A percentile compares a stretch with the other conserved stretches of the same genome.
These are phyloP conservation scores for Stemphylium beticola DNA, from an alignment of 2,329 filamentous ascomycete species.

Conservation along the genomic window DNA sequence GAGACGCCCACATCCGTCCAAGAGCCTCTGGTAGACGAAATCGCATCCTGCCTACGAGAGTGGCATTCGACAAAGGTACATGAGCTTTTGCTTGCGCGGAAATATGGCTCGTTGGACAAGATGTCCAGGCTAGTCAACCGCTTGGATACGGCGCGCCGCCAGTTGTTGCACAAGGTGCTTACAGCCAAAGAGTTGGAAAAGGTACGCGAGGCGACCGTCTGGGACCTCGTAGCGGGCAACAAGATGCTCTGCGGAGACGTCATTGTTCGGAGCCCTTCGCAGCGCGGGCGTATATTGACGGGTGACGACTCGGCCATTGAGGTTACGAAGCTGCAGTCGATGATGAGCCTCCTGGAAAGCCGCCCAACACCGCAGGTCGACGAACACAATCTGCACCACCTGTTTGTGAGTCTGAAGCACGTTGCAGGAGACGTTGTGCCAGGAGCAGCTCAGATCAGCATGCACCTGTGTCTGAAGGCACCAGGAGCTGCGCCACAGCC, in stretches of 20 bases:
- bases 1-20: conserved; percentile 88
- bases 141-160: conserved; percentile 84
- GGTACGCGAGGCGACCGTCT: conserved; percentile 87
- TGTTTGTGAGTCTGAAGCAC: conserved; percentile 82
- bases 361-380: conserved; percentile 73
- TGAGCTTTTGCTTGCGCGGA: conserved; percentile 80
- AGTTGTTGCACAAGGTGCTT: conserved; percentile 92
- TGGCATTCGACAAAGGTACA: conserved; percentile 99
- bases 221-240: conserved; percentile 93
- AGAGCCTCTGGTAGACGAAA: conserved; percentile 95
- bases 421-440: conserved; percentile 79
- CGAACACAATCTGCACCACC: conserved; percentile 76
- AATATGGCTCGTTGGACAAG: conserved; percentile 81
- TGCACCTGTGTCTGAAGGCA: conserved; percentile 77
- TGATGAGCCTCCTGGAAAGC: conserved; percentile 92
- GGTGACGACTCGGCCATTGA: conserved; percentile 93
- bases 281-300: conserved; percentile 84
- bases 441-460: conserved; percentile 71
- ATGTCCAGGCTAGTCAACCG: conserved; percentile 80
- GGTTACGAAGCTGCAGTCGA: conserved; percentile 86
- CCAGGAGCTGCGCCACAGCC: conserved; percentile 67
- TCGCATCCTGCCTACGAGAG: conserved; percentile 93
- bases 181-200: conserved; percentile 82
- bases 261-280: conserved; percentile 87
- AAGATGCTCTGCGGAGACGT: conserved; percentile 93